Conservation (phyloP, 106 monocot genomes). For the Acorus calamus region DNA sequence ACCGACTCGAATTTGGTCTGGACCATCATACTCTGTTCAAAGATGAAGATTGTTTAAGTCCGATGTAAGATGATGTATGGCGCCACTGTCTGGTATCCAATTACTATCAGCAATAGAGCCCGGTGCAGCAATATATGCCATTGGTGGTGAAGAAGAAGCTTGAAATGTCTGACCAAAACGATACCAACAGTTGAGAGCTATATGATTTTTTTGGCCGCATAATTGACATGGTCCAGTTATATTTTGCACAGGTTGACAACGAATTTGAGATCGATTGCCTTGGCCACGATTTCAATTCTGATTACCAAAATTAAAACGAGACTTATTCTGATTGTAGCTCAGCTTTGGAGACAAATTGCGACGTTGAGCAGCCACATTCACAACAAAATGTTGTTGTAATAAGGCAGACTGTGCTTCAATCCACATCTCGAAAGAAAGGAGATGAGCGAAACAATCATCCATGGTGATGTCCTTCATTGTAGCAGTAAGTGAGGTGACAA, state of each 20-base stretch:
- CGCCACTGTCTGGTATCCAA: constrained; percentile 1
- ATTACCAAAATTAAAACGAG: too few relatives aligned
- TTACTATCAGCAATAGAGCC: too few relatives aligned
- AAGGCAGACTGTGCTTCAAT: background rate
- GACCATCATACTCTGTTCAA: background rate
- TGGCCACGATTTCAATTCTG: too few relatives aligned
- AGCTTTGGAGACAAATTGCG: background rate
- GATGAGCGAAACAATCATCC: background rate
- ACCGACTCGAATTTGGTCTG: background rate
- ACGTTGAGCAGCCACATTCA: background rate
- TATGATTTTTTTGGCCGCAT: too few relatives aligned
- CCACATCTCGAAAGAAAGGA: background rate
- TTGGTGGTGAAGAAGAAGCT: background rate
- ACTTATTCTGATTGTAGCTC: too few relatives aligned
- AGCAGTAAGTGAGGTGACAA: background rate
- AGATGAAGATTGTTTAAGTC: background rate
- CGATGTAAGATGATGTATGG: background rate
- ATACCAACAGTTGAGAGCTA: too few relatives aligned
- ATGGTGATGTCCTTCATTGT: background rate
- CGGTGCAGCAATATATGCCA: background rate
- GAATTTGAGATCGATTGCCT: too few relatives aligned
- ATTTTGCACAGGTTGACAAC: too few relatives aligned
- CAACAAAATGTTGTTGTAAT: too few relatives aligned
- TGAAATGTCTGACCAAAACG: too few relatives aligned
- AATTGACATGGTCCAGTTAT: too few relatives aligned